phyloP scores from a whole-genome alignment of 768 basidiomycete species.

The Kockovaella imperatae region DNA sequence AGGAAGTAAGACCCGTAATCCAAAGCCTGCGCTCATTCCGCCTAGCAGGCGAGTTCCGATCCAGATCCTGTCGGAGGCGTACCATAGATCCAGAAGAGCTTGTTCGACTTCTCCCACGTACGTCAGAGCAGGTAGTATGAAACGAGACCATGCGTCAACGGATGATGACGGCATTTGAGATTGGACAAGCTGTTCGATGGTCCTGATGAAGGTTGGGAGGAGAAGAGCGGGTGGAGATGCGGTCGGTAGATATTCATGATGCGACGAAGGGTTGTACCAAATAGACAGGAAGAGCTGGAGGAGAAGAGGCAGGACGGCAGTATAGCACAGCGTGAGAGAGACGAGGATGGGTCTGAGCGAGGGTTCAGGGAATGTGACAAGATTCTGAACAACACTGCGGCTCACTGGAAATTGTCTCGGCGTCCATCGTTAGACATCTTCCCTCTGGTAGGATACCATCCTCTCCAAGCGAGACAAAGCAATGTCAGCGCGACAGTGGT shows the following conservation, averaged over 20 bases:
- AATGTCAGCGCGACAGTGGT: slow-evolving; percentile 14
- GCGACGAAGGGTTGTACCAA: slow-evolving; percentile 23
- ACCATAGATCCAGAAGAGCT: slow-evolving; percentile 6
- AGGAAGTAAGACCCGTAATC: slow-evolving; percentile 38
- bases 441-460: slow-evolving; percentile 19
- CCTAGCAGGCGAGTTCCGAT: slow-evolving; percentile 35
- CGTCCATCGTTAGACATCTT: slow-evolving; percentile 19
- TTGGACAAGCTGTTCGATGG: not conserved
- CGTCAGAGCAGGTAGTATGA: not conserved
- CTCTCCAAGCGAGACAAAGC: slow-evolving; percentile 7
- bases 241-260: not conserved
- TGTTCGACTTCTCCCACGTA: not conserved
- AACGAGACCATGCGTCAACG: not conserved
- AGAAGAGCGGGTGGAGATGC: not conserved
- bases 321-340: slow-evolving; percentile 37
- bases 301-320: slow-evolving; percentile 37
- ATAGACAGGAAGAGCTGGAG: slow-evolving; percentile 41
- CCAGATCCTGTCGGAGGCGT: slow-evolving; percentile 32
- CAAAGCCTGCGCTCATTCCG: slow-evolving; percentile 44
- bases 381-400: not conserved
- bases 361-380: not conserved
- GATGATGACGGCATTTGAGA: not conserved
- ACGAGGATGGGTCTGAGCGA: slow-evolving; percentile 30
- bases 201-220: not conserved
- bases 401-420: slow-evolving; percentile 36